phyloP scores from a whole-genome alignment of 2,329 filamentous ascomycete species.

The Fusarium hostae region DNA sequence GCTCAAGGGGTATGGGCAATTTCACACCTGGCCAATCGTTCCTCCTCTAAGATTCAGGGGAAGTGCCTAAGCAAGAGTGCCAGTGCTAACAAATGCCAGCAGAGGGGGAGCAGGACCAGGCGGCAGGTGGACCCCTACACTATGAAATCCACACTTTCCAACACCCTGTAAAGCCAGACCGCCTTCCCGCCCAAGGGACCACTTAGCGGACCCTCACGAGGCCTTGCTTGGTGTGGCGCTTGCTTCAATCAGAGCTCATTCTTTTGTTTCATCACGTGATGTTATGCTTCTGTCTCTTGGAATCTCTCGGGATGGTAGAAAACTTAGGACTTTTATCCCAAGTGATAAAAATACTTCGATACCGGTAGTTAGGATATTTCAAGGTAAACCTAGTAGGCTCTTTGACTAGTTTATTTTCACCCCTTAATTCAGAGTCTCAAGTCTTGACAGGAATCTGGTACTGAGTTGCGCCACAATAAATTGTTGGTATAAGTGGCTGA shows the following conservation, averaged over 20 bases:
- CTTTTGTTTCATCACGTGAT: constrained; percentile 36
- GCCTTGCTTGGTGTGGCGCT: constrained; percentile 24
- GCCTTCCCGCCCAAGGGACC: constrained; percentile 41
- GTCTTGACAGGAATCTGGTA: not conserved
- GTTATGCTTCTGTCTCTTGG: not conserved
- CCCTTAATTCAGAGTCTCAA: not conserved
- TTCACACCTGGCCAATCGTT: constrained; percentile 49
- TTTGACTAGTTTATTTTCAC: not conserved
- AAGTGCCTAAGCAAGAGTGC: constrained; percentile 34
- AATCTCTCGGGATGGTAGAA: not conserved
- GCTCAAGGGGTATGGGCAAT: constrained; percentile 47
- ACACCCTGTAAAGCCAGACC: constrained; percentile 43
- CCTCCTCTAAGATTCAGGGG: constrained; percentile 47
- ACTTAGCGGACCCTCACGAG: constrained; percentile 32
- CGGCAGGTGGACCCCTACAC: constrained; percentile 22
- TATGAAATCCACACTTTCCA: constrained; percentile 34
- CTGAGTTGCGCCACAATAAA: constrained; percentile 6
- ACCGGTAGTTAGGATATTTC: not conserved
- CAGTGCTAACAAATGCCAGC: constrained; percentile 21
- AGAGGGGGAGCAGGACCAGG: constrained; percentile 1
- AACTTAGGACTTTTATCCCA: not conserved
- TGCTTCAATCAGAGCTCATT: constrained; percentile 29
- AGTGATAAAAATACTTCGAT: not conserved
- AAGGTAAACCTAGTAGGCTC: too few species aligned
- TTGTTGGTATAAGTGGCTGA: constrained; percentile 12